Conservation (phyloP, 345 rosid species). For the Streptanthus diversifolius region DNA sequence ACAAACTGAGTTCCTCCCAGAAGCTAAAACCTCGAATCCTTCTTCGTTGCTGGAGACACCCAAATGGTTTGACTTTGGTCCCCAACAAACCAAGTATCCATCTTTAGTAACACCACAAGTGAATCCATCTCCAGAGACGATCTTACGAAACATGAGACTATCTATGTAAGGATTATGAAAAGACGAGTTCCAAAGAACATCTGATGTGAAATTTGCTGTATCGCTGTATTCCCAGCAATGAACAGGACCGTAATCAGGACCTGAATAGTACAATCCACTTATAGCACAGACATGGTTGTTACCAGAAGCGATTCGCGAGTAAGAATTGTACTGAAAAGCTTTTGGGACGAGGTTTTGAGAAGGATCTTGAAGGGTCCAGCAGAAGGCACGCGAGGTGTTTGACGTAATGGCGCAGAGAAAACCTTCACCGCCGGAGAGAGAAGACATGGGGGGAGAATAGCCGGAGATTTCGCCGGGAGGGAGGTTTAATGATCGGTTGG, state of each 20-base stretch:
- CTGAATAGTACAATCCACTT: conserved; percentile 36
- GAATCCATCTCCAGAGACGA: conserved; percentile 91
- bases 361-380: conserved; percentile 57
- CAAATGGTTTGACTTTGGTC: conserved; percentile 57
- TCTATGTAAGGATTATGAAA: conserved; percentile 47
- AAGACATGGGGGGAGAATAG: conserved; percentile 54
- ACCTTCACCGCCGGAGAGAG: conserved; percentile 83
- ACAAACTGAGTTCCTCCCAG: conserved; percentile 60
- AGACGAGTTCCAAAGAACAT: conserved; percentile 30
- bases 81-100: conserved; percentile 73
- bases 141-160: conserved; percentile 48
- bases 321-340: conserved; percentile 47
- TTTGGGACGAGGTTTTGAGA: conserved; percentile 62
- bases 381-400: conserved; percentile 66
- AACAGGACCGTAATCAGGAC: conserved; percentile 35
- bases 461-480: conserved; percentile 27
- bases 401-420: conserved; percentile 81
- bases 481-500: conserved; percentile 30
- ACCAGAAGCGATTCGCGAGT: conserved; percentile 39
- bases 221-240: conserved; percentile 40
- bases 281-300: conserved; percentile 36
- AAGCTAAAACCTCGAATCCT: conserved; percentile 51
- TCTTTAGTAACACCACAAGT: conserved; percentile 80
- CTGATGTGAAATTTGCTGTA: conserved; percentile 8
- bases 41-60: conserved; percentile 39